A percentile compares a stretch with the other conserved stretches of the same genome.
These are phyloP conservation scores for Acacia concinna DNA, from an alignment of 331 rosid genomes.

Conservation along the genomic window DNA sequence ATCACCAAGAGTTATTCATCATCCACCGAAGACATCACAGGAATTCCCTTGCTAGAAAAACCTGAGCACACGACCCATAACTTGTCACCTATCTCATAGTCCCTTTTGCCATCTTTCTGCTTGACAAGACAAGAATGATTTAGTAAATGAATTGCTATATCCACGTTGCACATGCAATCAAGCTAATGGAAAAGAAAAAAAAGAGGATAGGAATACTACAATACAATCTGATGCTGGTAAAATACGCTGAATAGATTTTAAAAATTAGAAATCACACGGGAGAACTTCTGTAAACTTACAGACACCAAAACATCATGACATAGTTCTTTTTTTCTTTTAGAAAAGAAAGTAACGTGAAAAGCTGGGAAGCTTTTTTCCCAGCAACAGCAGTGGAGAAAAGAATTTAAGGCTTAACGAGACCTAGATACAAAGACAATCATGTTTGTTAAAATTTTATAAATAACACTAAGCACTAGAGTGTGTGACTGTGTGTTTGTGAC, in stretches of 20 bases:
- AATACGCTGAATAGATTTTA: neutral
- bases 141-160: slow-evolving; percentile 9
- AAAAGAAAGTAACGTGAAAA: neutral
- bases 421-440: neutral
- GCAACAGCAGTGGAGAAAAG: slow-evolving; percentile 19
- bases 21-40: slow-evolving; percentile 60
- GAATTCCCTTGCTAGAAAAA: slow-evolving; percentile 76
- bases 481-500: neutral
- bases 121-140: slow-evolving; percentile 28
- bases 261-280: neutral
- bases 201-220: neutral
- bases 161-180: neutral
- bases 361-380: neutral
- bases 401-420: neutral
- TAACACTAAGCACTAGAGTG: neutral
- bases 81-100: slow-evolving; percentile 59
- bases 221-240: neutral
- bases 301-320: neutral
- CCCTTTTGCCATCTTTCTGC: slow-evolving; percentile 54
- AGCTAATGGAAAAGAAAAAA: neutral
- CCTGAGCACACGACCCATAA: slow-evolving; percentile 68
- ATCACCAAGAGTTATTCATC: slow-evolving; percentile 38
- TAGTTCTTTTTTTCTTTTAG: neutral
- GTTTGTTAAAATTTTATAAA: neutral
- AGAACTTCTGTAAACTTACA: neutral